Evolutionary conservation across 352 stramenopile species (phyloP).

Genomic region (Phytophthora uliginosa): DNA sequence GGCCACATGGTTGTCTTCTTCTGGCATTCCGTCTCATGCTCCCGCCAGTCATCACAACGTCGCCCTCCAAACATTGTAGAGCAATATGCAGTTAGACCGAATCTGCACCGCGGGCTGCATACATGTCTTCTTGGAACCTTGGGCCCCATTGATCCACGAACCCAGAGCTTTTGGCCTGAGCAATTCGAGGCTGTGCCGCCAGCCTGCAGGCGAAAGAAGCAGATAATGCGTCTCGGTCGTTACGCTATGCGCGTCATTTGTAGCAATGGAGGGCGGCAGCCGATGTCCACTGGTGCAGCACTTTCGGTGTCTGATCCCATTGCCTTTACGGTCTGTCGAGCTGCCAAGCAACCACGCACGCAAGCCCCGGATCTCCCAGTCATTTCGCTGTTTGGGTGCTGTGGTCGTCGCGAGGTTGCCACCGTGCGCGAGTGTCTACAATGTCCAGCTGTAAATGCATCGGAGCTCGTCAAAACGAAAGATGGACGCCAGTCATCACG

Average conservation of each 20-base stretch:
- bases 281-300: conserved; percentile 8
- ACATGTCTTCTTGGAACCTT: neutral
- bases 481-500: conserved; percentile 27
- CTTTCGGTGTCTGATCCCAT: conserved; percentile 9
- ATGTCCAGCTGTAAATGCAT: conserved; percentile 1
- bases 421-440: neutral
- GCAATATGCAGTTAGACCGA: neutral
- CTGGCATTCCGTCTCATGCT: neutral
- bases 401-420: conserved; percentile 9
- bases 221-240: neutral
- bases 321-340: conserved; percentile 19
- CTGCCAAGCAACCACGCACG: conserved; percentile 20
- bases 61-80: neutral
- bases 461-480: conserved; percentile 9
- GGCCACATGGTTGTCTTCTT: conserved; percentile 3
- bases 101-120: conserved; percentile 1
- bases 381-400: conserved; percentile 23
- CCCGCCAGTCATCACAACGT: conserved; percentile 7
- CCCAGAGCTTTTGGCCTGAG: neutral
- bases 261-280: conserved; percentile 17
- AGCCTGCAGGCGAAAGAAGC: neutral
- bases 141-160: neutral
- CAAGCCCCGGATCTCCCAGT: conserved; percentile 27
- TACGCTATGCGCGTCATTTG: conserved; percentile 28
- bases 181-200: neutral